Evolutionary conservation across 768 basidiomycete genomes (phyloP), one percentile per base, ranked within the genome.

Genomic region (Psilocybe cyanescens): DNA sequence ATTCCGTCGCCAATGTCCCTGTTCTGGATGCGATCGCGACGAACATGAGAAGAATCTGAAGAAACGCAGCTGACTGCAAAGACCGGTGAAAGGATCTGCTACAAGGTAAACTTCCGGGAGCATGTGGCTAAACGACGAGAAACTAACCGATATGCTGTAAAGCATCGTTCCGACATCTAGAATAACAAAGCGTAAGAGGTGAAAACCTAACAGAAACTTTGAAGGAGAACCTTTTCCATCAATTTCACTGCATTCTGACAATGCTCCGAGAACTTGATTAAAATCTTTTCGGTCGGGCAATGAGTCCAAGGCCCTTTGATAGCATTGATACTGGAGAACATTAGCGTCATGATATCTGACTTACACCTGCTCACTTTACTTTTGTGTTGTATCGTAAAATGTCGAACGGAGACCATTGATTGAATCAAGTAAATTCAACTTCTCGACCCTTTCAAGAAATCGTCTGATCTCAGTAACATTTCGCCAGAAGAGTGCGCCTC

Each of bases 1-100:
- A 62, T 62, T 86, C 85, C 39, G 71, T 66, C 24, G 79, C 69
- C 31, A 89, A 68, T 3, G 71, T 67, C 28, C 74, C 75, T 69
- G 91, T 72, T 59, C 91, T 81, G 2, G 89, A 88, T 47, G 82
- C 74, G 41, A 91, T 81, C 11, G 86, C 89, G 24, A 79, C 76
- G 45, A 93, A 77, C 4, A 84, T 76, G 49, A 94, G 68, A n/a
- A 88, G 73, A 14, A 91, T 70, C 62, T 89, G 88, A 11, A 90
- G 76, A 67, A 94, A 94, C 16, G 90, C 87, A 16, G 88, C 90
- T 0, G 85, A 82, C 69, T 89, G 89, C 79, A 94, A 83, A 35
- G 84, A 82, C 28, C 87, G 76, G 30, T 78, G 74, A 60, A 92
- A 86, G 30, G 82, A 82, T 48, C 91, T 94, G 62, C 6, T 55